These are phyloP conservation scores for Sugiyamaella sp. DNA, from an alignment of 1,139 yeast species.

Conservation along the genomic window DNA sequence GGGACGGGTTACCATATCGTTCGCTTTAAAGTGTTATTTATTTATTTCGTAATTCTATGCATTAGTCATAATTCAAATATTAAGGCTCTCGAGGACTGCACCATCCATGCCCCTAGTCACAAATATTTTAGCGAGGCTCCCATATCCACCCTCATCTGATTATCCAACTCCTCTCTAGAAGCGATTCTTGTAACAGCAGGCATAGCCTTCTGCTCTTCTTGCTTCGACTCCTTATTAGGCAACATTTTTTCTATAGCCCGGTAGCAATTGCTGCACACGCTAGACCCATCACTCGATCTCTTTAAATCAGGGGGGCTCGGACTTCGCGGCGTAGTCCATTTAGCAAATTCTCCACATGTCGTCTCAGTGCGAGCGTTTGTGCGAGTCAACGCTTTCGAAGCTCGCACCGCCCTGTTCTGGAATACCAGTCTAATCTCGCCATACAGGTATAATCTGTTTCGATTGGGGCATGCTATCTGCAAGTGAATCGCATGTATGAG, in stretches of 20 bases:
- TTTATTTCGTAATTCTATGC: constrained; percentile 9
- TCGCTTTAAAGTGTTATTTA: constrained; percentile 2
- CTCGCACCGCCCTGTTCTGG: constrained; percentile 37
- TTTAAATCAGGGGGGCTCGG: not conserved
- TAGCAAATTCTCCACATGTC: constrained; percentile 24
- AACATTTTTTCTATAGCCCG: not conserved
- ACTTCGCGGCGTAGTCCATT: constrained; percentile 5
- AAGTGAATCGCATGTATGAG: constrained; percentile 42
- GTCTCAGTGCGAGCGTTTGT: constrained; percentile 22
- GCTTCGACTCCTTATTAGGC: not conserved
- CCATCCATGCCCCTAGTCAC: not conserved
- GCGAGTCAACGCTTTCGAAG: constrained; percentile 3
- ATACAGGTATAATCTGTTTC: constrained; percentile 42
- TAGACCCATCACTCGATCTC: not conserved
- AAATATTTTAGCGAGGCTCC: constrained; percentile 18
- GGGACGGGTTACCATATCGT: not conserved
- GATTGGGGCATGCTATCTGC: constrained; percentile 41
- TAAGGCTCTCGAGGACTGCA: not conserved
- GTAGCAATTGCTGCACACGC: constrained; percentile 7
- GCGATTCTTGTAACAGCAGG: constrained; percentile 8
- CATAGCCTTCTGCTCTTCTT: not conserved
- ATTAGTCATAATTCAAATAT: not conserved
- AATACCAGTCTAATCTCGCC: constrained; percentile 46
- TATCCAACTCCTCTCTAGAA: constrained; percentile 21
- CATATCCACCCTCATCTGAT: constrained; percentile 21